Conservation (phyloP, 768 basidiomycete species). For the Clavaria fumosa region DNA sequence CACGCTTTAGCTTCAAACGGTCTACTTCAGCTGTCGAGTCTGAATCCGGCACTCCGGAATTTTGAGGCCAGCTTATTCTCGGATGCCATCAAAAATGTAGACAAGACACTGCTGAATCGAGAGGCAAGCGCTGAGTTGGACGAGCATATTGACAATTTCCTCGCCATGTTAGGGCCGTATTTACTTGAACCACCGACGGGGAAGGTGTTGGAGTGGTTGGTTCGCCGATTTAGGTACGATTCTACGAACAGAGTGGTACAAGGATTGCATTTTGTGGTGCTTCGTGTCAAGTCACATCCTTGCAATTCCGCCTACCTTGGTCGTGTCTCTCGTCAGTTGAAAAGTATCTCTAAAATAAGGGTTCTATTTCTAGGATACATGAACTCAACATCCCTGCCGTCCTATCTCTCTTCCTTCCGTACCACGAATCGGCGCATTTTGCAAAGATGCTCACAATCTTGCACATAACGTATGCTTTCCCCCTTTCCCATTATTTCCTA, state of each 20-base stretch:
- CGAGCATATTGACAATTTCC: conserved; percentile 38
- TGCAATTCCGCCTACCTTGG: too few species aligned
- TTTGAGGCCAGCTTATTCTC: conserved; percentile 71
- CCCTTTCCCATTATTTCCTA: background rate
- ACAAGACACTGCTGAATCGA: conserved; percentile 59
- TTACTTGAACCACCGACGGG: conserved; percentile 67
- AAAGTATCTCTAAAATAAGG: background rate
- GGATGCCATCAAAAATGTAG: conserved; percentile 53
- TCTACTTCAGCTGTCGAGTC: conserved; percentile 49
- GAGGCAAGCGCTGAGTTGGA: conserved; percentile 56
- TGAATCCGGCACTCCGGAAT: conserved; percentile 40
- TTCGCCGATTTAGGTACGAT: conserved; percentile 82
- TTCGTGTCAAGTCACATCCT: too few species aligned
- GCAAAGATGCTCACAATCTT: conserved; percentile 84
- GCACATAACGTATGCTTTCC: conserved; percentile 42
- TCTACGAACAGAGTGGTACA: too few species aligned
- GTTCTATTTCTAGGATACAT: conserved; percentile 57
- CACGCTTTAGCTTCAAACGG: conserved; percentile 69
- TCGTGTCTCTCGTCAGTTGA: background rate
- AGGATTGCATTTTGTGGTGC: too few species aligned
- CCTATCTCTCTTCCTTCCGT: conserved; percentile 77
- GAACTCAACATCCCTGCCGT: conserved; percentile 81
- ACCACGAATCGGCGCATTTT: conserved; percentile 91
- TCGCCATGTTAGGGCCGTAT: conserved; percentile 64
- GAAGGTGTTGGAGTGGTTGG: conserved; percentile 88